Base-by-base conservation (phyloP, 108 stramenopile species). In the Stephanodiscus triporus region DNA sequence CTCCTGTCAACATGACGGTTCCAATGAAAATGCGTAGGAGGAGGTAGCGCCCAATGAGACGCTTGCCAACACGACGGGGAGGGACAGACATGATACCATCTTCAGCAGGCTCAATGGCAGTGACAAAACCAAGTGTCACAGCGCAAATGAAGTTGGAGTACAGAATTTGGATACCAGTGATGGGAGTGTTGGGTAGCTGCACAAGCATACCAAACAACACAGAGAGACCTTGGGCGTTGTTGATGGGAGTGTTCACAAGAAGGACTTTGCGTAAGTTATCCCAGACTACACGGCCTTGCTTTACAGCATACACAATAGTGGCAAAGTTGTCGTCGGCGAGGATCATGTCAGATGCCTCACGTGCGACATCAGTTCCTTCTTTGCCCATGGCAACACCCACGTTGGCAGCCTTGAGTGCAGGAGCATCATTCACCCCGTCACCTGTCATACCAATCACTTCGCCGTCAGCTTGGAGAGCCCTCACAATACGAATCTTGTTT, bases 311-410 rank as follows among this genome's bases (percentile, higher is more conserved):
- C 14, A 94, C 86, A 77, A 99, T 97, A 17, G 97, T 96, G 38
- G 97, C 97, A 76, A 98, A 99, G 92, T 99, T 97, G 80, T 99
- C 97, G 73, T 97, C 97, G 19, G 97, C 89, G 54, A 99, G 77
- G 76, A 99, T 96, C 96, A 98, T 97, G 56, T 98, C 93, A 24
- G 97, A 91, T 30, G 97, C 97, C 73, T 97, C 92, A 84, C 96
- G 94, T 55, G 99, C 90, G 14, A 98, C 99, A 70, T 96, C 97
- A 64, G 96, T 95, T 70, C 99, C 99, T 84, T 91, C 93, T 75
- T 94, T 96, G 51, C 97, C 99, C 99, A 99, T 99, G 63, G 99
- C 99, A 72, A 99, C 96, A 80, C 99, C 99, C 86, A 99, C 97
- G 81, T 98, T 95, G 20, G 98, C 99, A 68, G 90, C 87, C 87